Evolutionary conservation across 129 eudicot species (phyloP), one percentile per base, ranked within the genome.

Genomic region (Glebionis coronaria): DNA sequence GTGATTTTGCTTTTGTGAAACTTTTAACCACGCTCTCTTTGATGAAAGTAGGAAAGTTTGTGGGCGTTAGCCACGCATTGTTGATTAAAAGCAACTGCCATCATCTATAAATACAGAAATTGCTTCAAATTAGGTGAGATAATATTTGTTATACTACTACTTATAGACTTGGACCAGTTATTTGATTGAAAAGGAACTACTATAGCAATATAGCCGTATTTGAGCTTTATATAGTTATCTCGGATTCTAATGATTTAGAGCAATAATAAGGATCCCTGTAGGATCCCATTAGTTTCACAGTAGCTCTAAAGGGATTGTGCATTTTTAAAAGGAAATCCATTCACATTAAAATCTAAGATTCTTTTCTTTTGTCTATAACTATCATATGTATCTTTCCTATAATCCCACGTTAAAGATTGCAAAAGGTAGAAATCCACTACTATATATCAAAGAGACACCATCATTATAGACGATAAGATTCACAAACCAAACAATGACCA

Each of bases 31-130:
- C 51, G 7, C 35, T 3, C 40, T 10, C 23, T 44, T 57, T 27
- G 29, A 70, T 27, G 29, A 70, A 57, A 57, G 66, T 12, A 58
- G 53, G 49, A 59, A 69, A 58, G 59, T 44, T 69, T 69, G 72
- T 77, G 76, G 67, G 20, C 69, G 49, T 28, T 56, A 31, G 63
- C 29, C 20, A 10, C 12, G 5, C 35, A 51, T 60, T 31, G 58
- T 65, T 77, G 81, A 64, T 78, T 71, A 73, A 78, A 38, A 45
- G 68, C 55, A 74, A 71, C 78, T 58, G 14, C 65, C 73, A 67
- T 78, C 44, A 42, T 78, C 42, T 49, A 38, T 23, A 44, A 29
- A 21, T 63, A 71, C 50, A 45, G 51, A 15, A 68, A 55, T 47
- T 31, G 72, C 61, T 63, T 28, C 53, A 49, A 45, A 70, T 38